A percentile compares a stretch with the other conserved stretches of the same genome.
Evolutionary conservation across 2,329 filamentous ascomycete genomes (phyloP).

Genomic region (Beauveria rudraprayagi): DNA sequence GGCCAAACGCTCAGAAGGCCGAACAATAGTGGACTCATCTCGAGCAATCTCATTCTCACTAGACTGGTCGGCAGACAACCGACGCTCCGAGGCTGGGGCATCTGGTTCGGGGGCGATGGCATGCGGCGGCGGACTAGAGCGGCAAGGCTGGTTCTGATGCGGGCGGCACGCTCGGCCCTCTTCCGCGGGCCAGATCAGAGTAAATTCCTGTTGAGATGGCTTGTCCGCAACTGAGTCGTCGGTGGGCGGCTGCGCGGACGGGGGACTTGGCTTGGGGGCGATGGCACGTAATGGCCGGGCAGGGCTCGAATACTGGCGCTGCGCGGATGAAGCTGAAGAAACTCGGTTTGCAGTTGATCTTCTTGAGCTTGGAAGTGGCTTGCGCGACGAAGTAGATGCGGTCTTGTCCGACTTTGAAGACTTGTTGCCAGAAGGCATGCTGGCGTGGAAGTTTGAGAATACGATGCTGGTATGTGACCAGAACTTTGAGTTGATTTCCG

Average conservation of each 20-base stretch:
- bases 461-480: neutral
- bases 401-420: neutral
- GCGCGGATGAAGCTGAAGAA: neutral
- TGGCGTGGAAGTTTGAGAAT: neutral
- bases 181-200: neutral
- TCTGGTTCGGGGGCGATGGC: neutral
- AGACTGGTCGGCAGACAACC: neutral
- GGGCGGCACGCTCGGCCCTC: too few species aligned
- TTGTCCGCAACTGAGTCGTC: neutral
- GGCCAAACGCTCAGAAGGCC: too few species aligned
- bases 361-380: neutral
- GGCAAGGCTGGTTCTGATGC: neutral
- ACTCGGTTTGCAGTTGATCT: neutral
- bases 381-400: neutral
- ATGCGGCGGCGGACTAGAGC: neutral
- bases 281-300: neutral
- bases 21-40: too few species aligned
- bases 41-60: too few species aligned
- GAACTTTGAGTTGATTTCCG: neutral
- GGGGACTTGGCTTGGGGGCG: neutral
- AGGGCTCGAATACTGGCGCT: neutral
- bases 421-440: neutral
- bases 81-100: neutral
- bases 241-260: neutral
- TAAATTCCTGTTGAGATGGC: neutral